Conservation (phyloP, 2,329 filamentous ascomycete species). For the Pezicula carpinea region DNA sequence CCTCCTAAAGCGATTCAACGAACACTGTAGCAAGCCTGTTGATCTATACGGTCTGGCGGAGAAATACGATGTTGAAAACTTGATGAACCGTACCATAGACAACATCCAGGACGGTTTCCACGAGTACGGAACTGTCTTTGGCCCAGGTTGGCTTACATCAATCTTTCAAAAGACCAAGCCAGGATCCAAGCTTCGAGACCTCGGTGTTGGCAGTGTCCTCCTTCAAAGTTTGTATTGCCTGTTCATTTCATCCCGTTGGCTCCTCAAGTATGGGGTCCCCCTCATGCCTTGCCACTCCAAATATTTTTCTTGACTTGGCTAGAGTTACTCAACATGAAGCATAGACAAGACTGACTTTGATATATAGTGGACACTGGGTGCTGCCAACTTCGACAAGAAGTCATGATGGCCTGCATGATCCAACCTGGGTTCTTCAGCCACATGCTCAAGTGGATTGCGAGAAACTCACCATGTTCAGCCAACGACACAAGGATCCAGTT, state of each 20-base stretch:
- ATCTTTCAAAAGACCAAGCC: constrained; percentile 10
- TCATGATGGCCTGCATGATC: constrained; percentile 8
- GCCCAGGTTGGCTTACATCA: constrained; percentile 4
- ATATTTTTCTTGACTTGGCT: too few relatives aligned
- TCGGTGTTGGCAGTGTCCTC: constrained; percentile 11
- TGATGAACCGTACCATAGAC: constrained; percentile 16
- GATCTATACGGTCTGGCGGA: constrained; percentile 13
- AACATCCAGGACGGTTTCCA: constrained; percentile 15
- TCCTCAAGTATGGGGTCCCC: too few relatives aligned
- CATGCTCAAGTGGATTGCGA: constrained; percentile 15
- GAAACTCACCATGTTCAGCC: constrained; percentile 11
- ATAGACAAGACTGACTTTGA: too few relatives aligned
- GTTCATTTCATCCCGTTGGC: too few relatives aligned
- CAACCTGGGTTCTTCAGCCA: constrained; percentile 7
- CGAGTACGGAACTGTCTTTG: constrained; percentile 12
- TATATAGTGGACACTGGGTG: constrained; percentile 9
- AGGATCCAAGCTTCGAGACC: constrained; percentile 13
- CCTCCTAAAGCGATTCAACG: constrained; percentile 8
- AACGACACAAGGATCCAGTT: not conserved
- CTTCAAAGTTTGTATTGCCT: constrained; percentile 4
- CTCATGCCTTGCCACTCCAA: too few relatives aligned
- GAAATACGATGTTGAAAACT: constrained; percentile 6
- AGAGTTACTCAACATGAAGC: too few relatives aligned
- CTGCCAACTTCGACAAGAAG: constrained; percentile 7
- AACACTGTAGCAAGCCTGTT: constrained; percentile 3